phyloP scores from a whole-genome alignment of 1,284 basidiomycete species.

The Boletus calvinii region DNA sequence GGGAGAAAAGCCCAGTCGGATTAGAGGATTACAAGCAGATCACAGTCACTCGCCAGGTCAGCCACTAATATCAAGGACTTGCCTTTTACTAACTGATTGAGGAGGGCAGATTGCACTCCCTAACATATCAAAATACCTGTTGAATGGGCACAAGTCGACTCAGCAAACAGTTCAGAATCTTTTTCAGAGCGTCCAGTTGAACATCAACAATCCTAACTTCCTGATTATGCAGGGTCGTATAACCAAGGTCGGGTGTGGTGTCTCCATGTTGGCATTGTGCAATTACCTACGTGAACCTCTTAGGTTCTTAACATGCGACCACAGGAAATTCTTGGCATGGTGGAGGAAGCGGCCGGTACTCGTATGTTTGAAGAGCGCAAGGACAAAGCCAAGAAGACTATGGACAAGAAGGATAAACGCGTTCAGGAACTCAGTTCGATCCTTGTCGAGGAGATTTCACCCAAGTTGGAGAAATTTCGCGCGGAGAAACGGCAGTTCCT shows the following conservation, averaged over 20 bases:
- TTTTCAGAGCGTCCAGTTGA: constrained; percentile 97
- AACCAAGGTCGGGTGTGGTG: constrained; percentile 63
- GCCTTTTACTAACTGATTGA: constrained; percentile 6
- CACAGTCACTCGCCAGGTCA: constrained; percentile 93
- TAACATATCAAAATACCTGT: constrained; percentile 93
- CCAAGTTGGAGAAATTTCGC: constrained; percentile 90
- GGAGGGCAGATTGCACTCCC: constrained; percentile 80
- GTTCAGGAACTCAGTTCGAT: constrained; percentile 86
- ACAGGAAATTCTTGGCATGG: constrained; percentile 96
- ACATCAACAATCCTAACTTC: constrained; percentile 99
- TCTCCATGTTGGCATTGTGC: neutral
- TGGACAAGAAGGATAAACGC: constrained; percentile 97
- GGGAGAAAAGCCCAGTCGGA: constrained; percentile 82
- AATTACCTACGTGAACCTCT: neutral
- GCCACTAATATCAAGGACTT: constrained; percentile 22
- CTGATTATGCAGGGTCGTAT: constrained; percentile 99
- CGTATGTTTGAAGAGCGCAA: constrained; percentile 99
- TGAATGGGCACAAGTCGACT: constrained; percentile 95
- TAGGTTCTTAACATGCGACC: constrained; percentile 97
- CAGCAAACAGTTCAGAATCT: constrained; percentile 89
- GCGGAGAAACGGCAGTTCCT: constrained; percentile 90
- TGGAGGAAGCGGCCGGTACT: constrained; percentile 98
- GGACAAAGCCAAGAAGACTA: constrained; percentile 95
- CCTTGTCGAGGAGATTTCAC: constrained; percentile 89
- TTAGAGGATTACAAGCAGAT: constrained; percentile 86